Percentiles rank a stretch among this genome's conserved stretches.
Conservation (phyloP, 1,284 basidiomycete genomes). For the Sporisorium reilianum region DNA sequence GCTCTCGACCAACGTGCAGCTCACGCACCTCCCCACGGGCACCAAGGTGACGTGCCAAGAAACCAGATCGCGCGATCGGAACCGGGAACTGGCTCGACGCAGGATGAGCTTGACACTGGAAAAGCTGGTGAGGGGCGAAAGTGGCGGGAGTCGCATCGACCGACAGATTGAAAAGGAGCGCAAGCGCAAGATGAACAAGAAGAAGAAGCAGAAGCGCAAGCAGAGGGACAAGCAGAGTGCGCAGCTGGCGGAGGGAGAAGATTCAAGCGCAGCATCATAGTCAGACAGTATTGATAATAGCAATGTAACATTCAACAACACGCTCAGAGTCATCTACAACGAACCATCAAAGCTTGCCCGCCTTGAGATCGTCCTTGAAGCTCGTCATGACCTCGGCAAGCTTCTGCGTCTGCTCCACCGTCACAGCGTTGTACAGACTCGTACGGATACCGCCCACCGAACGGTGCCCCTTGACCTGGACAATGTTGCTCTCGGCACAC, state of each 20-base stretch:
- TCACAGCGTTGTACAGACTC: slow-evolving; percentile 94
- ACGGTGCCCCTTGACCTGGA: slow-evolving; percentile 62
- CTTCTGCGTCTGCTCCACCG: slow-evolving; percentile 77
- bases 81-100: slow-evolving; percentile 58
- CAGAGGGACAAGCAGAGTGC: slow-evolving; percentile 19
- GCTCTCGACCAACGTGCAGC: slow-evolving; percentile 59
- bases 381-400: slow-evolving; percentile 72
- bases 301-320: background rate
- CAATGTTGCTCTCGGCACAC: slow-evolving; percentile 56
- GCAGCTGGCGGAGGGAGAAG: background rate
- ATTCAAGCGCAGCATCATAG: slow-evolving; percentile 2
- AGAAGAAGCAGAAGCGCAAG: slow-evolving; percentile 57
- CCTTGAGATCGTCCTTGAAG: slow-evolving; percentile 63
- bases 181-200: slow-evolving; percentile 51
- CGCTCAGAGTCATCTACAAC: background rate
- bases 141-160: slow-evolving; percentile 44
- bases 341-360: slow-evolving; percentile 28
- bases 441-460: slow-evolving; percentile 77
- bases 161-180: slow-evolving; percentile 54
- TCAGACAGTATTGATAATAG: background rate
- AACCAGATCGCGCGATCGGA: slow-evolving; percentile 55
- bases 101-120: slow-evolving; percentile 58
- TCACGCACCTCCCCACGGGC: slow-evolving; percentile 60
- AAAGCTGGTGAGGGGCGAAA: slow-evolving; percentile 43
- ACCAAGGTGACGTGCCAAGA: slow-evolving; percentile 63